phyloP scores from a whole-genome alignment of 1,284 basidiomycete species.

The Cutaneotrichosporon mucoides region DNA sequence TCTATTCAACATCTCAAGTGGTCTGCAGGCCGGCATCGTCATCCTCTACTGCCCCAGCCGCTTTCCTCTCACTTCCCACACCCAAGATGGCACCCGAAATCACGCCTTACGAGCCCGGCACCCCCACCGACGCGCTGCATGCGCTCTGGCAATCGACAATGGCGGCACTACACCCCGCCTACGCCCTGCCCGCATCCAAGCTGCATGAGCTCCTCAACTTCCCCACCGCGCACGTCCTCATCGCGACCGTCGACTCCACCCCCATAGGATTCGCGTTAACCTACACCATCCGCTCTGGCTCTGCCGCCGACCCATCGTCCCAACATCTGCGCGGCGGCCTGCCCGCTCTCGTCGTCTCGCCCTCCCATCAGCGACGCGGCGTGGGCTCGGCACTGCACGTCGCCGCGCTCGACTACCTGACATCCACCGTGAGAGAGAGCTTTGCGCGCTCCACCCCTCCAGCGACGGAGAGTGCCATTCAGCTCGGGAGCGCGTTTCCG shows the following conservation, averaged over 20 bases:
- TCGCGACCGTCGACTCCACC: conserved; percentile 2
- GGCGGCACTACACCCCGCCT: conserved; percentile 5
- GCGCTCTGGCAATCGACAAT: conserved; percentile 9
- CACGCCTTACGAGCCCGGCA: background rate
- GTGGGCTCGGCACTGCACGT: conserved; percentile 20
- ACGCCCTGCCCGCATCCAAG: conserved; percentile 15
- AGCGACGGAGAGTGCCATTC: conserved; percentile 7
- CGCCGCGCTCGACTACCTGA: conserved; percentile 13
- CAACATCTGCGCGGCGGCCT: conserved; percentile 23
- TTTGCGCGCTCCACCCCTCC: conserved; percentile 8
- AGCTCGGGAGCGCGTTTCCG: conserved; percentile 26
- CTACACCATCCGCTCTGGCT: conserved; percentile 14
- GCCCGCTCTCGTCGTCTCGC: conserved; percentile 15
- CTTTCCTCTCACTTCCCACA: too few relatives aligned
- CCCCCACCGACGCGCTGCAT: conserved; percentile 5
- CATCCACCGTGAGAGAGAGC: conserved; percentile 2
- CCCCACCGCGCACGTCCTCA: conserved; percentile 8
- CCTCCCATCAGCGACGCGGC: conserved; percentile 11
- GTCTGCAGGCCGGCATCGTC: too few relatives aligned
- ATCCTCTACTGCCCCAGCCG: too few relatives aligned
- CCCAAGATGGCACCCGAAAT: background rate
- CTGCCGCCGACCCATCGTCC: background rate
- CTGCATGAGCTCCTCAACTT: conserved; percentile 14
- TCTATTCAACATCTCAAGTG: too few relatives aligned
- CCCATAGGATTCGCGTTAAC: conserved; percentile 20